Evolutionary conservation across 176 grass and related monocot species (phyloP).

Genomic region (Zoysia pacifica): DNA sequence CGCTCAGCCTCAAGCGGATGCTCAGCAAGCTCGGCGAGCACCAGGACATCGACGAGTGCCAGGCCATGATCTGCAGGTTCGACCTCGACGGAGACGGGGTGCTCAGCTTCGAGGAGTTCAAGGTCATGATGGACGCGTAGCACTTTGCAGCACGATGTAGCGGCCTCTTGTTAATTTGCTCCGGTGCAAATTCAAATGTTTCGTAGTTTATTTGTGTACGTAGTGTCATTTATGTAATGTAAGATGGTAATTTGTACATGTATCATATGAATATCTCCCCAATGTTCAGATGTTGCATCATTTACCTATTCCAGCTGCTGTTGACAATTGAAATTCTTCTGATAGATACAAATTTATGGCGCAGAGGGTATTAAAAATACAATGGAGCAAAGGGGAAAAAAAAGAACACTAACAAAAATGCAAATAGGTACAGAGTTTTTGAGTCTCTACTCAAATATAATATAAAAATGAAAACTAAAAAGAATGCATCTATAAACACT

Average conservation of each 20-base stretch:
- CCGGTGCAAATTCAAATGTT: background rate
- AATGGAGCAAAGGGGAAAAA: too few species aligned
- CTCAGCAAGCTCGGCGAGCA: conserved; percentile 26
- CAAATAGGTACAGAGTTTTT: too few species aligned
- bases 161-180: background rate
- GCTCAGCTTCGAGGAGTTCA: conserved; percentile 44
- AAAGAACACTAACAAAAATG: too few species aligned
- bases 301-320: background rate
- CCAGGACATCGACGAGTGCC: conserved; percentile 37
- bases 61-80: conserved; percentile 44
- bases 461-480: too few species aligned
- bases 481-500: too few species aligned
- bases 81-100: conserved; percentile 43
- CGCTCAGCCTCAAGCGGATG: conserved; percentile 42
- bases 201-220: background rate
- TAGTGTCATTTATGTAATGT: background rate
- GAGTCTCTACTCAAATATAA: too few species aligned
- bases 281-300: background rate
- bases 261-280: background rate
- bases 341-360: too few species aligned
- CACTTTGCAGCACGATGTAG: background rate
- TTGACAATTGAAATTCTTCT: background rate
- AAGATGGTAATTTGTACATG: background rate
- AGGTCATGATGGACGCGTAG: conserved; percentile 34
- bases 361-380: too few species aligned